Conservation (phyloP, 805 yeast species). For the Millerago galiae region DNA sequence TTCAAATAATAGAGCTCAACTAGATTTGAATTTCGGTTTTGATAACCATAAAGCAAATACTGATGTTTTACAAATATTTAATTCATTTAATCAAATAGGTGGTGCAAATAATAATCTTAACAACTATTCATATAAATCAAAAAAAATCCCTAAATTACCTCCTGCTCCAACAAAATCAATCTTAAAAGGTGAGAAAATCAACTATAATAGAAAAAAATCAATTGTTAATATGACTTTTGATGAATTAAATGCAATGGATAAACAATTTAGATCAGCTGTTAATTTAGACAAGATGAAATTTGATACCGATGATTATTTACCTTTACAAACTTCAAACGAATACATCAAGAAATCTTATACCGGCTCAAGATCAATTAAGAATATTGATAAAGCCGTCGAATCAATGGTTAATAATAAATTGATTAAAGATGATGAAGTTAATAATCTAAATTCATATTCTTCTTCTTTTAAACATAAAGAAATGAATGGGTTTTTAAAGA, state of each 20-base stretch:
- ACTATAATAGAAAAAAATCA: conserved; percentile 15
- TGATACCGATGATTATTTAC: conserved; percentile 21
- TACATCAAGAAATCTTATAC: background rate
- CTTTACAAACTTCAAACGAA: conserved; percentile 5
- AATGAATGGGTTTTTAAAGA: conserved; percentile 12
- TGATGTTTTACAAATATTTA: conserved; percentile 15
- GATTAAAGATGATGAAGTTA: conserved; percentile 1
- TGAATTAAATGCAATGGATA: conserved; percentile 21
- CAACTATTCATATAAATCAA: conserved; percentile 4
- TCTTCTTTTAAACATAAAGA: conserved; percentile 15
- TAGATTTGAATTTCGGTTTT: conserved; percentile 21
- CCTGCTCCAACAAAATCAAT: conserved; percentile 21
- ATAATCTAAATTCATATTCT: conserved; percentile 15
- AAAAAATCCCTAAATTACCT: conserved; percentile 20
- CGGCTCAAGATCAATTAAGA: conserved; percentile 8
- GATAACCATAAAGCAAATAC: conserved; percentile 9
- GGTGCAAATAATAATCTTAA: background rate
- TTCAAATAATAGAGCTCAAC: background rate
- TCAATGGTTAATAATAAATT: conserved; percentile 8
- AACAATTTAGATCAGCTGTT: conserved; percentile 18
- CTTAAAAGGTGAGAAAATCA: conserved; percentile 9
- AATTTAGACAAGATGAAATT: conserved; percentile 17
- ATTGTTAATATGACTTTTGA: conserved; percentile 23
- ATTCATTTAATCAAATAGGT: conserved; percentile 14
- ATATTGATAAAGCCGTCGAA: conserved; percentile 16